Conservation (phyloP, 2,329 filamentous ascomycete species). For the Claviceps sp. region DNA sequence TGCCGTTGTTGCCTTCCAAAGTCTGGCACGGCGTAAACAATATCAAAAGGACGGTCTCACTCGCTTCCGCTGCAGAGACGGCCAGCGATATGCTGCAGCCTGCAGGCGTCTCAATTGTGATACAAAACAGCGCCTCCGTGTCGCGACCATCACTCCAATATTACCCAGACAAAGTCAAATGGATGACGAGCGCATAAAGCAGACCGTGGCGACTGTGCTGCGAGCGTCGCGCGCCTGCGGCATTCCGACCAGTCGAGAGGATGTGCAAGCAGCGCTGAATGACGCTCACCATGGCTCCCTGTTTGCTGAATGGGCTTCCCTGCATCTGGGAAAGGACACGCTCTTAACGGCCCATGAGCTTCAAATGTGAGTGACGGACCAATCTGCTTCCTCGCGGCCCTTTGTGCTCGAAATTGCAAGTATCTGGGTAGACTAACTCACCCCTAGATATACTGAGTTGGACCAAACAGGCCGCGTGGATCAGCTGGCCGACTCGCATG, state of each 20-base stretch:
- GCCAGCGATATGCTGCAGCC: slow-evolving; percentile 1
- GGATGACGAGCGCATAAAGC: slow-evolving; percentile 14
- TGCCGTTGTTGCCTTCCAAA: neutral
- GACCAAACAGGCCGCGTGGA: slow-evolving; percentile 35
- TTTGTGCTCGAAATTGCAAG: neutral
- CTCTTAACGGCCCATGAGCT: slow-evolving; percentile 42
- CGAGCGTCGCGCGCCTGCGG: slow-evolving; percentile 19
- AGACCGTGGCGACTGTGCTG: slow-evolving; percentile 21
- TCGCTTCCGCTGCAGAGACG: neutral
- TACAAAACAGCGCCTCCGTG: neutral
- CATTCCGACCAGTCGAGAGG: slow-evolving; percentile 20
- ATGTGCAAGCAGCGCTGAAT: slow-evolving; percentile 23
- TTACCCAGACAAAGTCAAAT: slow-evolving; percentile 7
- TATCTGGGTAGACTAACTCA: neutral
- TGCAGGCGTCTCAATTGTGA: neutral
- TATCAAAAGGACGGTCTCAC: neutral
- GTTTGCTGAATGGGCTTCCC: slow-evolving; percentile 34
- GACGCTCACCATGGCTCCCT: slow-evolving; percentile 21
- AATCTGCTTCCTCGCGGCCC: neutral
- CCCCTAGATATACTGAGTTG: slow-evolving; percentile 33
- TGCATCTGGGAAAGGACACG: slow-evolving; percentile 35
- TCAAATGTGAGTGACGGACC: slow-evolving; percentile 24
- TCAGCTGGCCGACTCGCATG: slow-evolving; percentile 28
- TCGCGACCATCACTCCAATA: neutral
- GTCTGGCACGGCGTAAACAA: neutral